A percentile compares a stretch with the other conserved stretches of the same genome.
phyloP scores from a whole-genome alignment of 1,284 basidiomycete genomes.

The Apiotrichum montevideense region DNA sequence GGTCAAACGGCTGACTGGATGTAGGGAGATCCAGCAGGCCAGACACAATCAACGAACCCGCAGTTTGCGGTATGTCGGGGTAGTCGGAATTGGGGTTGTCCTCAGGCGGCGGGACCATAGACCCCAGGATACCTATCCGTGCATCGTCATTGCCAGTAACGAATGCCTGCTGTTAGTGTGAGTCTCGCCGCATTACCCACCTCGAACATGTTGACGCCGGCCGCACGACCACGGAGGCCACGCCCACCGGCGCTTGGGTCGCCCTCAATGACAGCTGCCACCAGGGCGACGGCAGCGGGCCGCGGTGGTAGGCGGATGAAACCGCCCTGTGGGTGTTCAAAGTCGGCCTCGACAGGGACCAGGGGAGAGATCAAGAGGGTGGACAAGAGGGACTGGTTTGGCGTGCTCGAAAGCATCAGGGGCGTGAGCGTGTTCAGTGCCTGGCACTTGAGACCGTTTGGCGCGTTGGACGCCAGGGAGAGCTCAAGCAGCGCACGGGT shows the following conservation, averaged over 20 bases:
- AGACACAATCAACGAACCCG: slow-evolving; percentile 51
- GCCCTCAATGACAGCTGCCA: slow-evolving; percentile 39
- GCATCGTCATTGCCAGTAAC: slow-evolving; percentile 46
- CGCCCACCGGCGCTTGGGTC: slow-evolving; percentile 36
- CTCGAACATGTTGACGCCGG: slow-evolving; percentile 50
- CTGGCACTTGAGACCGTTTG: slow-evolving; percentile 75
- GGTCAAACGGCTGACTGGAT: slow-evolving; percentile 45
- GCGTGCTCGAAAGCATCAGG: slow-evolving; percentile 47
- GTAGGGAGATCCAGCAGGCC: slow-evolving; percentile 49
- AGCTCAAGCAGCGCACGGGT: slow-evolving; percentile 81
- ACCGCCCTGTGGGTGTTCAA: slow-evolving; percentile 45
- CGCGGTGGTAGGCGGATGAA: slow-evolving; percentile 44
- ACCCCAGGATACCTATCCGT: slow-evolving; percentile 44
- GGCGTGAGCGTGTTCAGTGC: slow-evolving; percentile 73
- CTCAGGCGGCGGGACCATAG: slow-evolving; percentile 29
- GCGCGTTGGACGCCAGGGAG: slow-evolving; percentile 84
- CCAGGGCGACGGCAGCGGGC: slow-evolving; percentile 47
- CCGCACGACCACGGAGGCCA: slow-evolving; percentile 45
- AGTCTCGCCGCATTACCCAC: slow-evolving; percentile 19
- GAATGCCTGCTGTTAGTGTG: slow-evolving; percentile 27
- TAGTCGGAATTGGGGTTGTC: slow-evolving; percentile 27
- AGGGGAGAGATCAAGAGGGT: slow-evolving; percentile 47
- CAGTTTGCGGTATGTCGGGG: slow-evolving; percentile 37
- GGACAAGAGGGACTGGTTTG: slow-evolving; percentile 52
- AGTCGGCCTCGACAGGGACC: slow-evolving; percentile 45